Base-by-base conservation (phyloP, 2,329 filamentous ascomycete species). In the Chalara sp. region DNA sequence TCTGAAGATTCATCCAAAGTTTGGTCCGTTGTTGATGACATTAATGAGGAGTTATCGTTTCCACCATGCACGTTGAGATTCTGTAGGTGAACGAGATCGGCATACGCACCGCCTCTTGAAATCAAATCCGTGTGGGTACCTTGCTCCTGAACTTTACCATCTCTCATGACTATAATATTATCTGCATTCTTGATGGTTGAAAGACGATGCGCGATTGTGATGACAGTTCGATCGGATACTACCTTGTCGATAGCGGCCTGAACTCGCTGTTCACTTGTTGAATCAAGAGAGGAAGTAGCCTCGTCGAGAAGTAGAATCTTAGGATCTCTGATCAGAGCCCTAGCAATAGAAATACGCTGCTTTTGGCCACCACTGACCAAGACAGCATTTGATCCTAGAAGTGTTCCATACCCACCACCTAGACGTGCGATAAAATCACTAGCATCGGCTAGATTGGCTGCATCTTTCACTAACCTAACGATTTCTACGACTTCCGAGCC, bases 241-340 rank as follows among this genome's bases (percentile, higher is more conserved):
- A 61, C 55, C 13, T 61, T 60, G 8, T 64, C 61, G 12, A 71
- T 56, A 0, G 66, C 64, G 60, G 52, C 61, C 58, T 80, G 75
- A 42, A 84, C 81, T 5, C 73, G 70, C 43, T 69, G 70, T 59
- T 84, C 81, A 44, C 74, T 80, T 2, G 72, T 71, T 11, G 79
- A 80, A 60, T 84, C 81, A 0, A 84, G 67, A 2, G 80, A 74
- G 1, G 78, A 74, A 2, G 81, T 84, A 2, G 80, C 80, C 60
- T 84, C 81, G 43, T 84, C 81, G 2, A 84, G 68, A 8, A 84
- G 70, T 3, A 84, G 67, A 6, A 84, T 75, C 46, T 70, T 70
- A 2, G 80, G 80, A 44, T 83, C 71, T 4, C 75, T 70, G 32
- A 84, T 73, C 11, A 84, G 65, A 13, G 76, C 77, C 50, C 80